These are phyloP conservation scores for Alternaria sp. DNA, from an alignment of 2,329 filamentous ascomycete genomes.

Conservation along the genomic window DNA sequence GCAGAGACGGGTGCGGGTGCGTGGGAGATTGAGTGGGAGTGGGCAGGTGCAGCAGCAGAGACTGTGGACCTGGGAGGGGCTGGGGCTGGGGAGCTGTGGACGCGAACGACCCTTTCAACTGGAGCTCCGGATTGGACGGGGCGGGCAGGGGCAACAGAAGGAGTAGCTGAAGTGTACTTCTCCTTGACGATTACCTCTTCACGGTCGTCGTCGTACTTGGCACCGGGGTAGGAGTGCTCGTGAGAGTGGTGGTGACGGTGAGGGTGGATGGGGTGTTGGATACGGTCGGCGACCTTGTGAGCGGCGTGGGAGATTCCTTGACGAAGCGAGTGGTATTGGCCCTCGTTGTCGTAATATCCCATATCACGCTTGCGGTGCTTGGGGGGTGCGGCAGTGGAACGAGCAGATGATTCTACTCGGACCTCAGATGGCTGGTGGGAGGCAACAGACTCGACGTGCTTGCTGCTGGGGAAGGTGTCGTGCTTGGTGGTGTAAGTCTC, in stretches of 20 bases:
- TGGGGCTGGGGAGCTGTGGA: constrained; percentile 53
- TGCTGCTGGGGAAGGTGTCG: constrained; percentile 48
- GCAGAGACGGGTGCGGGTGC: constrained; percentile 13
- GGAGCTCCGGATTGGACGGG: constrained; percentile 48
- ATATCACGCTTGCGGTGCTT: constrained; percentile 65
- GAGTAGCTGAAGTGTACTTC: constrained; percentile 45
- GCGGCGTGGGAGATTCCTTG: constrained; percentile 69
- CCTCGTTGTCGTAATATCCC: constrained; percentile 83
- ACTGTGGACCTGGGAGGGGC: constrained; percentile 12
- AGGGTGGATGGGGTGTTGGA: constrained; percentile 68
- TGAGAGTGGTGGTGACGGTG: constrained; percentile 57
- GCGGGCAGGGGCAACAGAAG: constrained; percentile 35
- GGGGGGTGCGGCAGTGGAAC: constrained; percentile 60
- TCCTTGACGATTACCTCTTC: constrained; percentile 60
- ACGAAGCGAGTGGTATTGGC: constrained; percentile 76
- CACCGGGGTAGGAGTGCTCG: constrained; percentile 44
- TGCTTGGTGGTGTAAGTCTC: constrained; percentile 51
- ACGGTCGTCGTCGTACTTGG: constrained; percentile 42
- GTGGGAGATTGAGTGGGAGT: constrained; percentile 55
- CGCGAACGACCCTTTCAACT: constrained; percentile 37
- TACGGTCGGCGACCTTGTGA: constrained; percentile 61
- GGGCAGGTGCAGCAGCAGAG: constrained; percentile 78
- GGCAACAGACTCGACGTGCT: constrained; percentile 44
- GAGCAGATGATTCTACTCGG: constrained; percentile 57
- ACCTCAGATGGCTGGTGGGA: constrained; percentile 54